A percentile compares a stretch with the other conserved stretches of the same genome.
Evolutionary conservation across 768 basidiomycete species (phyloP).

Genomic region (Favolaschia claudopus): DNA sequence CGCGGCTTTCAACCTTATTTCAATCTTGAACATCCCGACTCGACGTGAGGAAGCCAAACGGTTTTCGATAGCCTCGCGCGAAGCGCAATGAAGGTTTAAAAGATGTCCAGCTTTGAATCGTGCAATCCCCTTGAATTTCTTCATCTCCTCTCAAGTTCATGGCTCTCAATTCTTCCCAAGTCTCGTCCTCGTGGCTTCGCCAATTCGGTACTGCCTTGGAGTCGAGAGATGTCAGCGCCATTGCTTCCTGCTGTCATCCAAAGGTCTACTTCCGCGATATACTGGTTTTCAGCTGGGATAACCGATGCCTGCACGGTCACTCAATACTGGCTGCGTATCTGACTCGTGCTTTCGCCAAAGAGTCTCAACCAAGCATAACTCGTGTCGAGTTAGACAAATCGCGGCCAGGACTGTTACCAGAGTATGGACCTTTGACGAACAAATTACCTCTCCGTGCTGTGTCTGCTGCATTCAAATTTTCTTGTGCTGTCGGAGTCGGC

Average conservation of each 20-base stretch:
- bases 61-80: too few relatives aligned
- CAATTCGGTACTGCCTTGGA: conserved; percentile 2
- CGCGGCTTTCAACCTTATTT: too few relatives aligned
- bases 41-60: too few relatives aligned
- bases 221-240: neutral
- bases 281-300: conserved; percentile 30
- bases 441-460: conserved; percentile 15
- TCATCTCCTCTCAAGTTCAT: neutral
- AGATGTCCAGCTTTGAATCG: too few relatives aligned
- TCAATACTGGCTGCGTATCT: conserved; percentile 22
- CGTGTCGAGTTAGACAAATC: conserved; percentile 3
- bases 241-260: conserved; percentile 8
- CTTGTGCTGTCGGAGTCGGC: conserved; percentile 21
- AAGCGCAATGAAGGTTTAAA: too few relatives aligned
- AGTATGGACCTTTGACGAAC: conserved; percentile 11
- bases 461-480: conserved; percentile 28
- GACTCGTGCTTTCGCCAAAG: neutral
- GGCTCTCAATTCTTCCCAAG: neutral
- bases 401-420: conserved; percentile 8
- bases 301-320: conserved; percentile 25
- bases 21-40: too few relatives aligned
- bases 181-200: conserved; percentile 20
- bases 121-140: too few relatives aligned
- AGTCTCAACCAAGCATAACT: neutral
- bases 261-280: conserved; percentile 25